These are phyloP conservation scores for Crithidia bombi DNA, from an alignment of 208 protist species.

Conservation along the genomic window DNA sequence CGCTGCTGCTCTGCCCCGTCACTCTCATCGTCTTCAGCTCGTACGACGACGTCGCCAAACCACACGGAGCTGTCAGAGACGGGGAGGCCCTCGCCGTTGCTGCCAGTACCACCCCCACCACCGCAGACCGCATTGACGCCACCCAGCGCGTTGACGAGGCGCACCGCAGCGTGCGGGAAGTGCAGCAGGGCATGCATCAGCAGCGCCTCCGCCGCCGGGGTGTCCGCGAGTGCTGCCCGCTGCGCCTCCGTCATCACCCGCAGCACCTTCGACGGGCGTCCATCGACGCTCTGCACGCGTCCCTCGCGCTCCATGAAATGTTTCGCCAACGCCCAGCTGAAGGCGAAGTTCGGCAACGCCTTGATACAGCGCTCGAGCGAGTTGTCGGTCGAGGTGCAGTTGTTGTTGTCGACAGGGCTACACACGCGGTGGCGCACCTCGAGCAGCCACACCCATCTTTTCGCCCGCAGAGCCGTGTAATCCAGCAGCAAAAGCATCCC, in stretches of 20 bases:
- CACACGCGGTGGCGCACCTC: conserved; percentile 38
- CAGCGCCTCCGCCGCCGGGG: conserved; percentile 48
- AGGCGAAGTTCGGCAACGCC: conserved; percentile 74
- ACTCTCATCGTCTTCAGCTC: conserved; percentile 4
- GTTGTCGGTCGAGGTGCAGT: not conserved
- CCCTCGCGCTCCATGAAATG: conserved; percentile 74
- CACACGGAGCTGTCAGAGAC: conserved; percentile 24
- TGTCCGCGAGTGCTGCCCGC: conserved; percentile 32
- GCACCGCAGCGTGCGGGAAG: conserved; percentile 62
- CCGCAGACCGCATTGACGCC: conserved; percentile 37
- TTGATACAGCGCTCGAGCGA: conserved; percentile 35
- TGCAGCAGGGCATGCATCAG: conserved; percentile 51
- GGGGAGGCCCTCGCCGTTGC: conserved; percentile 17
- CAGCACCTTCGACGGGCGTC: conserved; percentile 51
- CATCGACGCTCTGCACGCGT: conserved; percentile 12
- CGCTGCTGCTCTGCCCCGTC: conserved; percentile 14
- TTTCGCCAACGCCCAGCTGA: conserved; percentile 78
- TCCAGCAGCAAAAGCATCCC: conserved; percentile 73
- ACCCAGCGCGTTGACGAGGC: conserved; percentile 60
- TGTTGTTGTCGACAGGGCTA: not conserved
- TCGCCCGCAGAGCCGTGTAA: conserved; percentile 77
- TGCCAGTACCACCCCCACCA: not conserved
- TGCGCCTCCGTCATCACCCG: conserved; percentile 49
- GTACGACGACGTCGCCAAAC: conserved; percentile 4
- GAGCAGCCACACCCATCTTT: conserved; percentile 86